Evolutionary conservation across 1,284 basidiomycete species (phyloP), one percentile per base, ranked within the genome.

Genomic region (Cutaneotrichosporon dermatis): DNA sequence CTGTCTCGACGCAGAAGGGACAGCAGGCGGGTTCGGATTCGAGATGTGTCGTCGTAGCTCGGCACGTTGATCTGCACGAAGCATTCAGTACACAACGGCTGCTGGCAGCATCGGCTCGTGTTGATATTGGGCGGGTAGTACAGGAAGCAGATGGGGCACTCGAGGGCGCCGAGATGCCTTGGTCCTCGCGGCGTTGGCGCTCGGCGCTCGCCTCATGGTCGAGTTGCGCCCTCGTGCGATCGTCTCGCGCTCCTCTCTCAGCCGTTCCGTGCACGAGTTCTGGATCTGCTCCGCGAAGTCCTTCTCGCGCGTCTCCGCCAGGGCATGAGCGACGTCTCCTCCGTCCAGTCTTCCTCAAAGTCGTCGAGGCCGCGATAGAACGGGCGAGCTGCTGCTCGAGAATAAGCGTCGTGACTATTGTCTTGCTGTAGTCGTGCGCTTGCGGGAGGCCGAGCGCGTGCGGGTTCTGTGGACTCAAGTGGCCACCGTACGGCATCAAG

Each of bases 131-230:
- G 83, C 39, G 93, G 93, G 74, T 96, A 97, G 78, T 93, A 73
- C 73, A 99, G 82, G 80, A 99, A 98, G 79, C 95, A 99, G 68
- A 99, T 98, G n/a, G 95, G 95, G 80, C 95, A 99, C 77, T 99
- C 96, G 43, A 88, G 81, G n/a, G 92, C 90, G 46, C 86, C 86
- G 65, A 85, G 81, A 79, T 96, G 92, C 82, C 62, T 85, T 83
- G 49, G 49, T 86, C 88, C 74, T 93, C 91, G 50, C 74, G 63
- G 51, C 65, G 67, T 54, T 90, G 88, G 76, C 87, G 84, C 54
- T 77, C 77, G 49, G 69, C 69, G 43, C 65, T 69, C 39, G 66
- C 67, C 48, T 63, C 62, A 64, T 70, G 70, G 25, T 61, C 54
- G 10, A 55, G 44, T 15, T 11, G 16, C 39, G 35, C 4, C 54